phyloP scores from a whole-genome alignment of 2,329 filamentous ascomycete species.

The Fusarium verrucosum region DNA sequence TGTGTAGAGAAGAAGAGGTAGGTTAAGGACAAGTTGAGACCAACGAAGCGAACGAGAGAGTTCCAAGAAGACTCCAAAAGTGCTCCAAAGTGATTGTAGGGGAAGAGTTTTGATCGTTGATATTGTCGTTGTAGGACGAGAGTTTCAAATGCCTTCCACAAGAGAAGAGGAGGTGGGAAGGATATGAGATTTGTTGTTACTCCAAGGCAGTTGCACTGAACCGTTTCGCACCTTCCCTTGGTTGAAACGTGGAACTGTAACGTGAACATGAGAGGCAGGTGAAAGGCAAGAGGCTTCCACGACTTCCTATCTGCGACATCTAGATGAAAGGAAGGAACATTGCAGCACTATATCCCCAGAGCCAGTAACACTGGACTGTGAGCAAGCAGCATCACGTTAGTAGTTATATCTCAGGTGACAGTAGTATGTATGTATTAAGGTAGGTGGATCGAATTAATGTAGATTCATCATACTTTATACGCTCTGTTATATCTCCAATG shows the following conservation, averaged over 20 bases:
- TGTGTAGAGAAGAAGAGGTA: not conserved
- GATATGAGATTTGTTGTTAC: not conserved
- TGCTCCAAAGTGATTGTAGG: conserved; percentile 7
- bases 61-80: conserved; percentile 39
- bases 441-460: not conserved
- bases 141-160: conserved; percentile 21
- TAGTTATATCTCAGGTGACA: not conserved
- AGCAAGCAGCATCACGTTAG: not conserved
- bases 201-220: conserved; percentile 12
- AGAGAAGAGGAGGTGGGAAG: not conserved
- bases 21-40: not conserved
- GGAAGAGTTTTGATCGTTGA: conserved; percentile 2
- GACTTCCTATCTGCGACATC: not conserved
- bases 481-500: conserved; percentile 5
- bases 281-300: not conserved
- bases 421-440: no score
- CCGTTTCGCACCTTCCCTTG: not conserved
- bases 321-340: not conserved
- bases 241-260: conserved; percentile 2
- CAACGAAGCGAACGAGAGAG: conserved; percentile 15
- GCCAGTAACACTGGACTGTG: not conserved
- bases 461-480: not conserved
- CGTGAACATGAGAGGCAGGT: not conserved
- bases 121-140: conserved; percentile 13
- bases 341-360: not conserved